Evolutionary conservation across 208 protist species (phyloP), one percentile per base, ranked within the genome.

Genomic region (Leptomonas seymouri): DNA sequence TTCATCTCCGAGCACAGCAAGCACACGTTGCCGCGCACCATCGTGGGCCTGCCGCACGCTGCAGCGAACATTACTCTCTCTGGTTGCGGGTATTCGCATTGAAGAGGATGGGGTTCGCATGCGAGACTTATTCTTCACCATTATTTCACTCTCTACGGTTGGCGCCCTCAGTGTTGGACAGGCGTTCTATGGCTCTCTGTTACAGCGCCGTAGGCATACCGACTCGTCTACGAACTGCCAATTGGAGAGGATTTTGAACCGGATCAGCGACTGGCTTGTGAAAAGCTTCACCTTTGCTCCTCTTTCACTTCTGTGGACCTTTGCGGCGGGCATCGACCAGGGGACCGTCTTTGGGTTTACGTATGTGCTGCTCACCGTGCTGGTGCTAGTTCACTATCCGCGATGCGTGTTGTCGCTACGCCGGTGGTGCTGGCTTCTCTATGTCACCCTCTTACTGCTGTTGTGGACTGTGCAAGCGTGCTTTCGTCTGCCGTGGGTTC

Each of bases 381-480:
- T 45, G 14, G 8, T 71, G n/a, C 23, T 71, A 16, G 42, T 71
- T 14, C 31, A 27, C 50, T 70, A 58, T 41, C 42, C 64, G 25
- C 64, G 53, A 50, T 58, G 50, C n/a, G 64, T 70, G 21, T 53
- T 58, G 41, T 60, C 30, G 14, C n/a, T 34, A 45, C 61, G 62
- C 27, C 62, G 59, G 30, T 62, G 45, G 18, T 54, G 30, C 21
- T 77, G 71, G 71, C 30, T 55, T 1, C 31, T 48, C 21, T 77
- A 77, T 44, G 7, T 42, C 9, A 41, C 41, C 16, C 6, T 50
- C 23, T 48, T 77, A 18, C 58, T 71, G 48, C 56, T 49, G 27
- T 30, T 71, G 11, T 77, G 71, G 71, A 67, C 64, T 27, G 30
- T 67, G 41, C 71, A 71, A 18, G 49, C 51, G 51, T 59, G 63